Percentiles rank a stretch among this genome's conserved stretches.
Evolutionary conservation across 805 yeast species (phyloP).

Genomic region (Barnettozyma californica): DNA sequence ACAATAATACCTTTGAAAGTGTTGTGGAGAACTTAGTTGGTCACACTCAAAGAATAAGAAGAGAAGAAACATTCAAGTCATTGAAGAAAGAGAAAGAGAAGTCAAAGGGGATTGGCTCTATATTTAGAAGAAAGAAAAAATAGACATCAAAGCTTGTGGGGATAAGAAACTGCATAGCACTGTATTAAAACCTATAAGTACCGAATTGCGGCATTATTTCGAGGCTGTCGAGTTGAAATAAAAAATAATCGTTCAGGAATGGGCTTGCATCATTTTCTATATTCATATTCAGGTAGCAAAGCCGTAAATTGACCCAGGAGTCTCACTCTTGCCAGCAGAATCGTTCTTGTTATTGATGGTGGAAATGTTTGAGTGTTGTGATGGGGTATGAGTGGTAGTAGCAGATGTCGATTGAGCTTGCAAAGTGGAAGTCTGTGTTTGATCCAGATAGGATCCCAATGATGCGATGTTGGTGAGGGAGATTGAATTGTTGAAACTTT

Average conservation of each 20-base stretch:
- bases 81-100: constrained; percentile 28
- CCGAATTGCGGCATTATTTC: too few relatives aligned
- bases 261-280: too few relatives aligned
- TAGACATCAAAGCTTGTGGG: not conserved
- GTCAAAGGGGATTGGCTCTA: constrained; percentile 13
- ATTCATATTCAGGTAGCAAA: not conserved
- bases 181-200: not conserved
- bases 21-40: constrained; percentile 90
- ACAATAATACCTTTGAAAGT: constrained; percentile 73
- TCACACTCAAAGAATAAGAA: constrained; percentile 74
- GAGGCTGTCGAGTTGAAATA: too few relatives aligned
- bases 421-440: not conserved
- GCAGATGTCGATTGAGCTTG: not conserved
- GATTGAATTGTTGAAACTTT: constrained; percentile 18
- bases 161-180: not conserved
- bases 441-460: constrained; percentile 18
- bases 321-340: not conserved
- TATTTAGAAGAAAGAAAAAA: constrained; percentile 9
- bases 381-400: not conserved
- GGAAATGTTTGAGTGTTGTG: not conserved
- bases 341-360: not conserved
- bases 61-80: constrained; percentile 38
- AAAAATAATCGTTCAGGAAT: not conserved
- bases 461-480: constrained; percentile 22
- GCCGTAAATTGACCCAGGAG: not conserved